Evolutionary conservation across 2,329 filamentous ascomycete species (phyloP), one percentile per base, ranked within the genome.

Genomic region (Phialemonium atrogriseum): DNA sequence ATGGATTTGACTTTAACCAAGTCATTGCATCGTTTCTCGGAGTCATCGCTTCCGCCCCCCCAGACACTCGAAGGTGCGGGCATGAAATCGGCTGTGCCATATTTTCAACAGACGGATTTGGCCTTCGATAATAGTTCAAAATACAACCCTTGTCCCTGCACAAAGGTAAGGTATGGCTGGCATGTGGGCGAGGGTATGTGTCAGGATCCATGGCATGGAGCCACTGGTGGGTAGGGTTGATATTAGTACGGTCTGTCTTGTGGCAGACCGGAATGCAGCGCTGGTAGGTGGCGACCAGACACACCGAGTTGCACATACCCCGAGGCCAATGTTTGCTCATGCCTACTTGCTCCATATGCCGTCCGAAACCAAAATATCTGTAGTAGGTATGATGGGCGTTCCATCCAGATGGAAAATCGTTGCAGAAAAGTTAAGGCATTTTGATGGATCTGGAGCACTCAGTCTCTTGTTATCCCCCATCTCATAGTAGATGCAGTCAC

Each of bases 171-270:
- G 36, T n/a, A 30, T 7, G 7, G 41, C 17, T 41, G 40, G 38
- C 18, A 15, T 4, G 14, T n/a, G n/a, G n/a, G n/a, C 5, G 6
- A 7, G 16, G 15, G 15, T 27, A 27, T 7, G 14, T n/a, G 20
- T 39, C 38, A 29, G 38, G 35, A 32, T 45, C 38, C 36, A 45
- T 39, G 16, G 39, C 43, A 18, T 45, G 39, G 21, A 41, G 29
- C 42, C 42, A 47, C 19, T 37, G 20, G 26, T 43, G 29, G n/a
- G 32, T 33, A 15, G 39, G 41, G 13, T 34, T 33, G 28, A 42
- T 37, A 24, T 9, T 28, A 19, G 20, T 20, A 31, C 30, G 14
- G 19, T 38, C 31, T n/a, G 12, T 30, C 18, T 27, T 40, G 14
- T 10, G 18, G 36, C 32, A 44, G 33, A 45, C 23, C 14, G 25